Evolutionary conservation across 257 asterid species (phyloP), one percentile per base, ranked within the genome.

Genomic region (Linderniella brevidens): DNA sequence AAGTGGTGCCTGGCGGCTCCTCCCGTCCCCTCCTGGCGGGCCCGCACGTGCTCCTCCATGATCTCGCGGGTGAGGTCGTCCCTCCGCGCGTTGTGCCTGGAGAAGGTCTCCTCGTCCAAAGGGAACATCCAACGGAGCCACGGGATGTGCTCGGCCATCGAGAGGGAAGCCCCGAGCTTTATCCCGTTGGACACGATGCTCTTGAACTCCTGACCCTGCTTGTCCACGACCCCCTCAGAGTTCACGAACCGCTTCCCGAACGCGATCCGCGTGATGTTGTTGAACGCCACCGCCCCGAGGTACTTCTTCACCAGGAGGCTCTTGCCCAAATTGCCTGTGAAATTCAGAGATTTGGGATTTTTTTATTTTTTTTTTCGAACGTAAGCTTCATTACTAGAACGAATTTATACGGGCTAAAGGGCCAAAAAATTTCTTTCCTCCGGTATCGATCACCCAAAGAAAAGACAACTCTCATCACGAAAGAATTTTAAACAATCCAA

Each of bases 111-210:
- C 48, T 79, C 83, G 16, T 76, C 78, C 41, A 82, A 53, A 16
- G 79, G 80, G 61, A 67, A 73, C 77, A 82, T 67, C 87, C 87
- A 74, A 37, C 92, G 73, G 6, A 82, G 84, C 94, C 94, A 79
- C 5, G 71, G 81, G 49, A 82, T 76, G 59, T 76, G 87, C 74
- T 79, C 87, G 0, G 86, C 76, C 74, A 74, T 71, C 39, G 80
- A 70, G 17, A 79, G 78, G 37, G 87, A 76, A 19, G 79, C 85
- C 2, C 92, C 87, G 0, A 79, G 72, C 67, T 79, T 79, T 45
- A 76, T 12, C 16, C 84, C 85, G 19, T 79, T 74, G 0, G 78
- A 62, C 10, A 71, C 75, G n/a, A 80, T 59, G 49, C 75, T 85
- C 73, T 68, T 80, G 71, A 80, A 74, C 56, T 77, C 85, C 49